These are phyloP conservation scores for Colletotrichum limetticola DNA, from an alignment of 2,329 filamentous ascomycete genomes.

Conservation along the genomic window DNA sequence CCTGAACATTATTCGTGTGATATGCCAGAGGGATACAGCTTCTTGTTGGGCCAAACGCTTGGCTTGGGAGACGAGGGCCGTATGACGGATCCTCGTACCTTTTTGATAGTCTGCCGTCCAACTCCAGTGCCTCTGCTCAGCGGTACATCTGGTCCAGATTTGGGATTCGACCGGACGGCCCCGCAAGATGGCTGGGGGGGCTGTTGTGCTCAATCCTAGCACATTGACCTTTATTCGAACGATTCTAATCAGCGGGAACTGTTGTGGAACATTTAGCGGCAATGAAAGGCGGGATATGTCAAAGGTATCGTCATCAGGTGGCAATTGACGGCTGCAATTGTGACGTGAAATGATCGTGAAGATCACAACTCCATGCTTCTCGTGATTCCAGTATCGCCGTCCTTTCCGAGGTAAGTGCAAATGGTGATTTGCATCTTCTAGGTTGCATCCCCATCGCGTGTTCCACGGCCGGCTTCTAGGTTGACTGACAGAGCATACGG, in stretches of 20 bases:
- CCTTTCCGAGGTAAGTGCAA: neutral
- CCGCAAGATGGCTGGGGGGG: constrained; percentile 14
- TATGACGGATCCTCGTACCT: neutral
- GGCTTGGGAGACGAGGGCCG: neutral
- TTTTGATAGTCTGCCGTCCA: neutral
- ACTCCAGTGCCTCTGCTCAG: neutral
- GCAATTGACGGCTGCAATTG: neutral
- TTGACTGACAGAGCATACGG: neutral
- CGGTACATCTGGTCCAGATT: neutral
- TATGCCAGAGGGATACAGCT: neutral
- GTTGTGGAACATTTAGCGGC: constrained; percentile 1
- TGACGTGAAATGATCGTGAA: neutral
- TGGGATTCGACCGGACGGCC: constrained; percentile 14
- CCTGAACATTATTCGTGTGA: neutral
- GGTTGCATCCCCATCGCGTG: neutral
- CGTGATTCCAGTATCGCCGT: neutral
- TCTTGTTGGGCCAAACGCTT: neutral
- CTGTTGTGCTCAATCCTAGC: constrained; percentile 7
- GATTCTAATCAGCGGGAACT: constrained; percentile 19
- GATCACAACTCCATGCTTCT: neutral
- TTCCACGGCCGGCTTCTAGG: neutral
- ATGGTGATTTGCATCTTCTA: neutral
- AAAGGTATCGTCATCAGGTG: neutral
- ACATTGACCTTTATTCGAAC: constrained; percentile 24
- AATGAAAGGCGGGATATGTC: neutral